Evolutionary conservation across 1,284 basidiomycete species (phyloP), one percentile per base, ranked within the genome.

Genomic region (Cryptococcus sp.): DNA sequence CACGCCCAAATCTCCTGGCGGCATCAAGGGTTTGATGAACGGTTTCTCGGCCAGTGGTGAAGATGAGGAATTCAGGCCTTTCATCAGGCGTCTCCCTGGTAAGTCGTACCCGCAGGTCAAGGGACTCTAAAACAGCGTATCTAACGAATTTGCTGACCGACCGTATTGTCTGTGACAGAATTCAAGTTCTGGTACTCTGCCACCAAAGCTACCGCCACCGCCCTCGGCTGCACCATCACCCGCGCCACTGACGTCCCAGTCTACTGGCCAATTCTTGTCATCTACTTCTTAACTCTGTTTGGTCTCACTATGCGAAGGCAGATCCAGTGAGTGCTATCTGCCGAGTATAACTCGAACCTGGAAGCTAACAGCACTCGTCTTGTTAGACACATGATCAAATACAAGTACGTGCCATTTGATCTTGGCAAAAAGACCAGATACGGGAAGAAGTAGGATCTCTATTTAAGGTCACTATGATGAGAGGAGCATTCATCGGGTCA

Each of bases 21-120:
- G 78, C 17, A 58, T 79, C 55, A 69, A 66, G 27, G 78, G 78
- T 5, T 63, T 79, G 40, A 63, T 78, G 65, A 65, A 54, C 38
- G 75, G 75, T 16, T 78, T 77, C 66, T 63, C 63, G 13, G 67
- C 56, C 55, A 66, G 70, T 27, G 64, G 84, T 85, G 68, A 79
- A 20, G 74, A 81, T 50, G 93, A 95, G 64, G 95, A 97, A 74
- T 96, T 97, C 81, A 83, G 92, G 57, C 96, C 96, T 1, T 99
- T 99, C 78, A 95, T 99, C 64, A 83, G 96, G 60, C 83, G 96
- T 54, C 82, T 99, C 62, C 96, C 96, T 90, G 93, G 94, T 94
- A 67, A 70, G 86, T 80, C 20, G 17, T 56, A 19, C 19, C 16
- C 23, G 20, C 46, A 19, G 43, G 45, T 23, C 41, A 6, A 13